phyloP scores from a whole-genome alignment of 176 grass and related monocot species.

The Typha latifolia region DNA sequence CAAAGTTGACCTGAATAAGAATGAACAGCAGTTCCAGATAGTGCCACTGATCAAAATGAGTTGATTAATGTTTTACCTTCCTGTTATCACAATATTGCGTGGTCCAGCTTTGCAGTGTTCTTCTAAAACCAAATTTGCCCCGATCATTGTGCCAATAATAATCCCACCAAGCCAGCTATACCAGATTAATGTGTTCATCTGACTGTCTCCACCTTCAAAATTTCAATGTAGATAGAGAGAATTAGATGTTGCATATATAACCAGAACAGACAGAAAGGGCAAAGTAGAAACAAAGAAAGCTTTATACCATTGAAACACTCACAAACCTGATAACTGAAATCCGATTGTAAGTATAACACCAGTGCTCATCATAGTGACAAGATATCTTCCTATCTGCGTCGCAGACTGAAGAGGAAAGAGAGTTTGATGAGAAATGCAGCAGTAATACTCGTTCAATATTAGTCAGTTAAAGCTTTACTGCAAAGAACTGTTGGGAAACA shows the following conservation, averaged over 20 bases:
- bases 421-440: neutral
- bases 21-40: neutral
- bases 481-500: neutral
- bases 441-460: too few relatives aligned
- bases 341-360: constrained; percentile 74
- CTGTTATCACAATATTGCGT: constrained; percentile 93
- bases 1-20: neutral
- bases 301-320: neutral
- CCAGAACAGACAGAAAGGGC: neutral
- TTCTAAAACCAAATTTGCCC: constrained; percentile 82
- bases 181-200: constrained; percentile 87
- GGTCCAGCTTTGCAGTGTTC: constrained; percentile 93
- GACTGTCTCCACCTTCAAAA: constrained; percentile 67
- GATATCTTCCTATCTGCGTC: constrained; percentile 74
- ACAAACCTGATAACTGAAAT: constrained; percentile 96
- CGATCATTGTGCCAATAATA: constrained; percentile 94
- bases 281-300: constrained; percentile 6
- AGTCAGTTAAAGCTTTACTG: neutral
- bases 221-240: neutral
- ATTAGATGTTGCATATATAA: neutral
- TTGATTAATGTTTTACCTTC: constrained; percentile 40
- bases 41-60: neutral
- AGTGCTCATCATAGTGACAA: constrained; percentile 90
- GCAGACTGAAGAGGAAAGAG: constrained; percentile 37
- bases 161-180: constrained; percentile 99